Conservation (phyloP, 2,329 filamentous ascomycete species). For the Penicillium sp. region DNA sequence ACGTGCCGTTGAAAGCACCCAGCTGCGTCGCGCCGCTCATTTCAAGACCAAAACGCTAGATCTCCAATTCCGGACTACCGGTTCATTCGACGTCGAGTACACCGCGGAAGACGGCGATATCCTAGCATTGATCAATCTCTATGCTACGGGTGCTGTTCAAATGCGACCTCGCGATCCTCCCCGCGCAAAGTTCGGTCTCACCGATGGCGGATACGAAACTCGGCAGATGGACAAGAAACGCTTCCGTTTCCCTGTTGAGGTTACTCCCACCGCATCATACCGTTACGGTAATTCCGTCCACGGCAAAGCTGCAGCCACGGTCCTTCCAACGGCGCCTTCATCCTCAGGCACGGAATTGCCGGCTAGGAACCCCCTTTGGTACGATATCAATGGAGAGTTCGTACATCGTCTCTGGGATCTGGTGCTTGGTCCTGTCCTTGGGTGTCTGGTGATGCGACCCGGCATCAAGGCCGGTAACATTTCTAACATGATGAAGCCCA, state of each 20-base stretch:
- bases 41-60: constrained; percentile 49
- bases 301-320: constrained; percentile 12
- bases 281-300: constrained; percentile 41
- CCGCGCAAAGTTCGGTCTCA: constrained; percentile 47
- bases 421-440: constrained; percentile 43
- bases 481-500: constrained; percentile 40
- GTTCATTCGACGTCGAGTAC: constrained; percentile 36
- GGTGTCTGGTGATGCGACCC: constrained; percentile 44
- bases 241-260: constrained; percentile 45
- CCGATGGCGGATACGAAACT: constrained; percentile 49
- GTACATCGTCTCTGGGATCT: constrained; percentile 44
- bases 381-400: constrained; percentile 48
- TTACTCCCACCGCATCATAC: constrained; percentile 41
- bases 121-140: constrained; percentile 46
- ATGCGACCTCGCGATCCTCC: constrained; percentile 43
- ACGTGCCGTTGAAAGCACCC: constrained; percentile 40
- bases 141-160: constrained; percentile 36
- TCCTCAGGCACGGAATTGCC: constrained; percentile 12
- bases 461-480: constrained; percentile 40
- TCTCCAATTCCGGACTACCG: constrained; percentile 33
- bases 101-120: constrained; percentile 47
- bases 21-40: constrained; percentile 41
- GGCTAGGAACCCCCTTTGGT: constrained; percentile 48
- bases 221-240: constrained; percentile 47
- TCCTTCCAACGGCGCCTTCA: constrained; percentile 19